Evolutionary conservation across 1,284 basidiomycete species (phyloP), one percentile per base, ranked within the genome.

Genomic region (Anthracocystis walkeri): DNA sequence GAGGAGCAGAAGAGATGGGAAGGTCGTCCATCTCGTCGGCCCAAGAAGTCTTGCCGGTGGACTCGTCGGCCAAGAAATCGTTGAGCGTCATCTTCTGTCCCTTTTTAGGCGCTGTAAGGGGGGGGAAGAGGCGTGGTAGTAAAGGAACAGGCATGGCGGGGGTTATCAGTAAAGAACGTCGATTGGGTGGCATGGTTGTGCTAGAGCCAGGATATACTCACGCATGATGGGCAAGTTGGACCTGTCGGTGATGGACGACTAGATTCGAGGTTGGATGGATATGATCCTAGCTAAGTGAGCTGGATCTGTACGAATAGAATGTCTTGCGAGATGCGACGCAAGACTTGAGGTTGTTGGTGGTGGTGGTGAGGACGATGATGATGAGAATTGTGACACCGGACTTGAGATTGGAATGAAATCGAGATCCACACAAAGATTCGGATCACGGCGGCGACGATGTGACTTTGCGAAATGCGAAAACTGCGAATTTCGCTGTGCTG

Each of bases 11-110:
- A 21, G 82, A 75, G 51, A 75, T 73, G 51, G 82, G 80, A 23
- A 85, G 75, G 51, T 84, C 82, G 69, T 82, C 82, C 63, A 84
- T 73, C 54, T 85, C 83, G 54, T 85, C 83, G 23, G 83, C 83
- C 83, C 83, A 85, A 14, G 82, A 82, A 11, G 79, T 78, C 59
- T 74, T 83, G 59, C 83, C 83, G 48, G 79, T 78, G 7, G 75
- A 64, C 64, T 82, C 79, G 54, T 84, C 83, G 59, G 77, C 71
- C 48, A 84, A 67, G 65, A 84, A 84, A 65, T 84, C 83, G 61
- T 71, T 78, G 48, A 84, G 77, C 49, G 79, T 68, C 71, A 83
- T 75, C 67, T 80, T 84, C 51, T 75, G 65, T 45, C 69, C 66
- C 61, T 79, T 82, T 58, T 84, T 84, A 50, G 82, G 81, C 42